Evolutionary conservation across 768 basidiomycete species (phyloP), one percentile per base, ranked within the genome.

Genomic region (Termitomyces sp.): DNA sequence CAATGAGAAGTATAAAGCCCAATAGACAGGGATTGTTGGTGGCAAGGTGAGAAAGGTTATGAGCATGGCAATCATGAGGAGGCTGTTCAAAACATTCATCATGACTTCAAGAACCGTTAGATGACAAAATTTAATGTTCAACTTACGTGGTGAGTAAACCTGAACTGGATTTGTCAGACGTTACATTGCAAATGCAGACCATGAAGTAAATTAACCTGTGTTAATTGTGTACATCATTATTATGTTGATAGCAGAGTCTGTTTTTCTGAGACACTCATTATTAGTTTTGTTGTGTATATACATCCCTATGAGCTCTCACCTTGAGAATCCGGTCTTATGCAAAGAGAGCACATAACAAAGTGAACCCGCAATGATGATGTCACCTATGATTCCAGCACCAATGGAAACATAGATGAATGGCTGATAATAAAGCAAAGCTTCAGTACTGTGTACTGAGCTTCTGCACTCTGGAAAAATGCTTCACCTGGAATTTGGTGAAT

Each of bases 1-100:
- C 13, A 80, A 68, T 42, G 69, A 73, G 61, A 82, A 75, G 65
- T 46, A 48, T 78, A 80, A 49, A 79, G 72, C 3, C 69, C 77
- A 58, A 78, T 71, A 69, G 76, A 81, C n/a, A 75, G 71, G 66
- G 75, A 77, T 38, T 76, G 18, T 75, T 13, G 80, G 81, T 76
- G 80, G 81, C 77, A 80, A 79, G 9, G 73, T 61, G 3, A 71
- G 63, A 61, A 76, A 80, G 4, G 68, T 79, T 56, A 69, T 56
- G 32, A 72, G 63, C 55, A 65, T 70, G n/a, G 65, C 67, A 36
- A 49, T 69, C 60, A 65, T 74, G 68, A 55, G 75, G 12, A 63
- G 68, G 69, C 65, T 63, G 32, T 36, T 15, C 28, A 8, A n/a
- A 36, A 36, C 11, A 12, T 9, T 12, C 35, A 36, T 36, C 8